A percentile compares a stretch with the other conserved stretches of the same genome.
Evolutionary conservation across 2,329 filamentous ascomycete genomes (phyloP).

Genomic region (Colletotrichum liaoningense): DNA sequence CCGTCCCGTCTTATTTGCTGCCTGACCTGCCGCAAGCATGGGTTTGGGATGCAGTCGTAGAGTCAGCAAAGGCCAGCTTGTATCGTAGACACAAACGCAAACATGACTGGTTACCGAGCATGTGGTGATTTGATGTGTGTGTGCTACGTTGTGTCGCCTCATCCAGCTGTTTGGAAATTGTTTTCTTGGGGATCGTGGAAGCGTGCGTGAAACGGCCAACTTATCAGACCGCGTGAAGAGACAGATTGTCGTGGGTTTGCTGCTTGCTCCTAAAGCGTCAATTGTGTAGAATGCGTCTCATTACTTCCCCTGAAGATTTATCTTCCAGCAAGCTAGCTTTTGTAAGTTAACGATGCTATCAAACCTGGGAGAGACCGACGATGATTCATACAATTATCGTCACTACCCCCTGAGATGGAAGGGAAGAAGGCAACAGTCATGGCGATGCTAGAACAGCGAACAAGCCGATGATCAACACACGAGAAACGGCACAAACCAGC

Average conservation of each 20-base stretch:
- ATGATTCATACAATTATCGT: not conserved
- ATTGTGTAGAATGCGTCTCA: not conserved
- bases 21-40: not conserved
- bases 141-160: conserved; percentile 3
- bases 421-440: not conserved
- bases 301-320: not conserved
- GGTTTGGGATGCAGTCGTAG: not conserved
- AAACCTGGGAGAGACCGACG: not conserved
- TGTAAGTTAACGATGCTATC: not conserved
- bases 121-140: not conserved
- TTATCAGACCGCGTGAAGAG: no score
- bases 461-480: not conserved
- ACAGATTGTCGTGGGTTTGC: not conserved
- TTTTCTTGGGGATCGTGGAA: not conserved
- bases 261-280: not conserved
- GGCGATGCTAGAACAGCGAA: no score
- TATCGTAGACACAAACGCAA: not conserved
- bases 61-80: conserved; percentile 17
- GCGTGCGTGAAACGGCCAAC: not conserved
- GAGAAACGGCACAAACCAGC: not conserved
- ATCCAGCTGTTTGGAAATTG: not conserved
- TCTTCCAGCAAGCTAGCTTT: not conserved
- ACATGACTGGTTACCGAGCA: not conserved
- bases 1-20: conserved; percentile 14
- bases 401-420: not conserved